Conservation (phyloP, 2,329 filamentous ascomycete genomes). For the Xylariaceae sp. region DNA sequence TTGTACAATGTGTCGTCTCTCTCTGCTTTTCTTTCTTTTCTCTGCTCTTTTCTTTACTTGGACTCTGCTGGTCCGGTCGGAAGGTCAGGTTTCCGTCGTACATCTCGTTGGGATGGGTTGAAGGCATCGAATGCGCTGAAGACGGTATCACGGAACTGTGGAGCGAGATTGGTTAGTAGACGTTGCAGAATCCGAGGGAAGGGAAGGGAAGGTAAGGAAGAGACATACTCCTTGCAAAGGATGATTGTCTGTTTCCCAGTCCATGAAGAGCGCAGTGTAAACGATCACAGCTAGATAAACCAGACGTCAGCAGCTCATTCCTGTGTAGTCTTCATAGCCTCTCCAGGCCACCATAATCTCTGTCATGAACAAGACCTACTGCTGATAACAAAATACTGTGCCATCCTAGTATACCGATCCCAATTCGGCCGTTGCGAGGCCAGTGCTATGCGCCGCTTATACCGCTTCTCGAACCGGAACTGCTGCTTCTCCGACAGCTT, state of each 20-base stretch:
- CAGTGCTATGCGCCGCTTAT: conserved; percentile 60
- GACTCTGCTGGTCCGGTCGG: conserved; percentile 6
- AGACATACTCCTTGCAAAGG: conserved; percentile 50
- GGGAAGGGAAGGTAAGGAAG: too few relatives aligned
- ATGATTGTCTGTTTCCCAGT: conserved; percentile 45
- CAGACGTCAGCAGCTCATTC: conserved; percentile 5
- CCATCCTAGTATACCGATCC: conserved; percentile 49
- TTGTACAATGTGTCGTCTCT: conserved; percentile 10
- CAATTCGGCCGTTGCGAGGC: conserved; percentile 30
- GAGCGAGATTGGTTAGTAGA: conserved; percentile 4
- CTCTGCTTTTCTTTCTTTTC: conserved; percentile 15
- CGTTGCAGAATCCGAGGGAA: neutral
- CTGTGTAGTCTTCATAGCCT: neutral
- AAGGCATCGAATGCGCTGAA: conserved; percentile 33
- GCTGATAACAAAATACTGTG: conserved; percentile 59
- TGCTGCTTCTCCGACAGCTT: conserved; percentile 68
- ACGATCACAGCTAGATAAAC: conserved; percentile 43
- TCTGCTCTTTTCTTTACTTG: too few relatives aligned
- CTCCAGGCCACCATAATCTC: neutral
- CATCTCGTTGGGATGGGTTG: conserved; percentile 25
- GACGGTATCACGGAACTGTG: conserved; percentile 38
- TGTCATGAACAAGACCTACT: neutral
- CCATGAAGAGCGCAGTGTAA: conserved; percentile 60
- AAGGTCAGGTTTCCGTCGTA: conserved; percentile 20
- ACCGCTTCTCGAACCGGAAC: conserved; percentile 74